Percentiles rank a stretch among this genome's conserved stretches.
These are phyloP conservation scores for Gaillardinia entomophila DNA, from an alignment of 805 yeast genomes.

Conservation along the genomic window DNA sequence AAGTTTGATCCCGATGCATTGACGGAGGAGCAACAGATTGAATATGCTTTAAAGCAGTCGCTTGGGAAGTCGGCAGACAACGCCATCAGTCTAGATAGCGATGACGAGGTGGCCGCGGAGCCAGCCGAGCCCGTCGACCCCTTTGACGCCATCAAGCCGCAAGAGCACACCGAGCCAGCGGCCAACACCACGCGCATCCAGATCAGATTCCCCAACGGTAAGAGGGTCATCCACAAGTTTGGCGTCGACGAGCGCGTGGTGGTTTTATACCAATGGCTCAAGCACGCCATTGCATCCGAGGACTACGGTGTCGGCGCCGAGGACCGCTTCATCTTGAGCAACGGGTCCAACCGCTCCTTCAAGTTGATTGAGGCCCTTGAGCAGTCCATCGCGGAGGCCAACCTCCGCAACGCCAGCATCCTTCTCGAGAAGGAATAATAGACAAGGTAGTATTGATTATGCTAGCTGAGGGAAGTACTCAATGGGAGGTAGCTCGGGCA, in stretches of 20 bases:
- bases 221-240: conserved; percentile 70
- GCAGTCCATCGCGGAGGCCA: conserved; percentile 63
- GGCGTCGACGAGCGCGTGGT: conserved; percentile 51
- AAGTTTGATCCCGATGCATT: conserved; percentile 58
- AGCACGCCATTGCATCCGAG: conserved; percentile 45
- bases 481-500: not conserved
- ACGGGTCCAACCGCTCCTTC: conserved; percentile 33
- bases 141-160: conserved; percentile 45
- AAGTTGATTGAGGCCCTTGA: conserved; percentile 55
- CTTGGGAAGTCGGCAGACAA: conserved; percentile 30
- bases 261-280: conserved; percentile 60
- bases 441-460: not conserved
- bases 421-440: conserved; percentile 45
- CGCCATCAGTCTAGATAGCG: conserved; percentile 18
- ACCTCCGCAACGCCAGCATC: conserved; percentile 76
- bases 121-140: conserved; percentile 26
- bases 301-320: conserved; percentile 46
- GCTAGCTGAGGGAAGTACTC: not conserved
- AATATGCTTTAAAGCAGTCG: conserved; percentile 67
- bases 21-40: conserved; percentile 81
- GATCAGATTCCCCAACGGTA: conserved; percentile 85
- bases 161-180: conserved; percentile 59
- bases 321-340: conserved; percentile 27
- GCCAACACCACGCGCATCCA: conserved; percentile 72
- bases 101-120: conserved; percentile 5